A percentile compares a stretch with the other conserved stretches of the same genome.
phyloP scores from a whole-genome alignment of 1,139 yeast genomes.

The Saccharomyces hybrid region DNA sequence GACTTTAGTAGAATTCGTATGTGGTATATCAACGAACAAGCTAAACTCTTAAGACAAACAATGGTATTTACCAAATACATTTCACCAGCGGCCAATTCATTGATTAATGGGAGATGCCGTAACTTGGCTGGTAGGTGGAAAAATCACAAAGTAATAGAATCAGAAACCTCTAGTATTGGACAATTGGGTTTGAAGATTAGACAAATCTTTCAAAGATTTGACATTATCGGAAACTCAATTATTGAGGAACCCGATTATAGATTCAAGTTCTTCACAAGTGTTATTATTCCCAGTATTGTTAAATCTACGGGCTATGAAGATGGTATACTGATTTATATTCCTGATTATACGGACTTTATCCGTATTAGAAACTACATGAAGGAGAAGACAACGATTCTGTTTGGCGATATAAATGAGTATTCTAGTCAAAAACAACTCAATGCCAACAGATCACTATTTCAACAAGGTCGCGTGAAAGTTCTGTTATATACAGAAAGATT shows the following conservation, averaged over 20 bases:
- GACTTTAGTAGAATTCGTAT: slow-evolving; percentile 87
- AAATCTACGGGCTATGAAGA: slow-evolving; percentile 47
- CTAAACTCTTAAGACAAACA: slow-evolving; percentile 68
- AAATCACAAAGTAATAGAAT: slow-evolving; percentile 34
- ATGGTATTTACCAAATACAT: slow-evolving; percentile 63
- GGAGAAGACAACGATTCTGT: slow-evolving; percentile 47
- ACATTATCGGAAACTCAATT: slow-evolving; percentile 42
- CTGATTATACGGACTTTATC: slow-evolving; percentile 81
- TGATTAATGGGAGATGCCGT: slow-evolving; percentile 48
- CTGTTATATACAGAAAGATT: slow-evolving; percentile 85
- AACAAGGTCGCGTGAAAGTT: slow-evolving; percentile 57
- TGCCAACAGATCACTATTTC: slow-evolving; percentile 62
- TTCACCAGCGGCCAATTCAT: slow-evolving; percentile 74
- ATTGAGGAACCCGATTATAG: slow-evolving; percentile 69
- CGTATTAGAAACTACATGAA: slow-evolving; percentile 67
- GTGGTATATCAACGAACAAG: slow-evolving; percentile 87
- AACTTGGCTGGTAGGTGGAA: slow-evolving; percentile 65
- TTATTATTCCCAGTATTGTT: slow-evolving; percentile 60
- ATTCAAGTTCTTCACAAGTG: slow-evolving; percentile 70
- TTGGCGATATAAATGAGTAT: slow-evolving; percentile 76
- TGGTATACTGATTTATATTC: slow-evolving; percentile 75
- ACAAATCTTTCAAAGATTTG: slow-evolving; percentile 70
- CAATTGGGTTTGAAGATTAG: slow-evolving; percentile 49
- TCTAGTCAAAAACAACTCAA: slow-evolving; percentile 63
- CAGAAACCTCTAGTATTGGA: slow-evolving; percentile 38